Evolutionary conservation across 2,329 filamentous ascomycete genomes (phyloP).

Genomic region (Pseudopyricularia javanii): DNA sequence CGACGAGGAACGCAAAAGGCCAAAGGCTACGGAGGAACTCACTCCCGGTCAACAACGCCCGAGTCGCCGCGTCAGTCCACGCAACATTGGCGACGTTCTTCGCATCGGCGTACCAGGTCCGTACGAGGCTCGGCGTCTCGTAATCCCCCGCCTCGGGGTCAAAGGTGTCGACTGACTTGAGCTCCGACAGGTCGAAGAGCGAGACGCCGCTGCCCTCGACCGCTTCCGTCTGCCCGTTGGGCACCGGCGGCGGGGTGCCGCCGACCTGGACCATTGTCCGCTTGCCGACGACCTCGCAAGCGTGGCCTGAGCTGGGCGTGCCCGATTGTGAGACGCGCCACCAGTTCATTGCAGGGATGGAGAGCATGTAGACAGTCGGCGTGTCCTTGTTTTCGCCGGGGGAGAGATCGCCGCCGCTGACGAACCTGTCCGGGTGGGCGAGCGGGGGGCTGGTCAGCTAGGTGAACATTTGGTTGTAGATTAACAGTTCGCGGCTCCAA

Average conservation of each 20-base stretch:
- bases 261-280: slow-evolving; percentile 27
- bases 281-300: slow-evolving; percentile 19
- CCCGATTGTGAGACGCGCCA: slow-evolving; percentile 15
- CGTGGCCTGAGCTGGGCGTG: slow-evolving; percentile 15
- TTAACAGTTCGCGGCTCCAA: neutral
- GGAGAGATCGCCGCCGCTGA: neutral
- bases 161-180: slow-evolving; percentile 21
- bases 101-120: slow-evolving; percentile 20
- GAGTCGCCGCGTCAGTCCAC: neutral
- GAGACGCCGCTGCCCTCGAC: slow-evolving; percentile 22
- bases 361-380: slow-evolving; percentile 18
- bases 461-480: neutral
- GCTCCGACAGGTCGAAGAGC: slow-evolving; percentile 24
- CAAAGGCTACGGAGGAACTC: too few relatives aligned
- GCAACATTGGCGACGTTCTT: neutral
- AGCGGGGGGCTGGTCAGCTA: too few relatives aligned
- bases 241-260: slow-evolving; percentile 15
- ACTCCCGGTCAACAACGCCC: neutral
- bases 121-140: slow-evolving; percentile 8
- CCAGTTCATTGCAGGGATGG: slow-evolving; percentile 23
- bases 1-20: neutral
- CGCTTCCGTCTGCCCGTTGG: slow-evolving; percentile 10
- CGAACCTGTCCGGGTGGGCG: neutral
- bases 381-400: neutral
- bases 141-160: slow-evolving; percentile 15